Conservation (phyloP, 1,139 yeast genomes). For the Spathaspora jeffriesii region DNA sequence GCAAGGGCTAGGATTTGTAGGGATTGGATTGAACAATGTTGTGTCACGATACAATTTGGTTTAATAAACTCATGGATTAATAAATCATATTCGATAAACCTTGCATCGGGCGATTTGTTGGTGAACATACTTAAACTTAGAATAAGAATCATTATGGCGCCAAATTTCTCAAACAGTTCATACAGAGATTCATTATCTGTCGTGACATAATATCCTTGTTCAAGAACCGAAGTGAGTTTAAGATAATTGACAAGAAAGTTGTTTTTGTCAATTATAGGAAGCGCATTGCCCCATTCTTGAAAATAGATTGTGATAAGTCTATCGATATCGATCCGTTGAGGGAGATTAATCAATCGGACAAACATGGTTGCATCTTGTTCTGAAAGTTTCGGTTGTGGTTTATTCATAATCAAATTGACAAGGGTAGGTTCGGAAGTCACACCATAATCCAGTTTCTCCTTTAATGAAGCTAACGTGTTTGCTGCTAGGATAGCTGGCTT, state of each 20-base stretch:
- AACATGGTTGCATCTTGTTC: slow-evolving; percentile 42
- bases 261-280: slow-evolving; percentile 70
- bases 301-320: slow-evolving; percentile 62
- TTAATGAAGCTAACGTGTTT: slow-evolving; percentile 65
- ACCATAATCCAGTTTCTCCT: slow-evolving; percentile 33
- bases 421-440: slow-evolving; percentile 15
- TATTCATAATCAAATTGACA: slow-evolving; percentile 29
- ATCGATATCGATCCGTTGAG: slow-evolving; percentile 58
- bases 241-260: slow-evolving; percentile 62
- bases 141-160: slow-evolving; percentile 58
- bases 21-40: slow-evolving; percentile 65
- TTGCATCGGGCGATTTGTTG: slow-evolving; percentile 23
- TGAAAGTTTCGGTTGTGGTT: slow-evolving; percentile 17
- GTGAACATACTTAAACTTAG: slow-evolving; percentile 59
- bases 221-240: slow-evolving; percentile 44
- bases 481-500: slow-evolving; percentile 70
- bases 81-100: slow-evolving; percentile 49
- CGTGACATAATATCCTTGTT: slow-evolving; percentile 16
- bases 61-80: slow-evolving; percentile 55
- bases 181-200: slow-evolving; percentile 13
- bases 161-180: slow-evolving; percentile 55
- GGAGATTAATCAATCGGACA: slow-evolving; percentile 47
- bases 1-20: slow-evolving; percentile 72
- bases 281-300: slow-evolving; percentile 74
- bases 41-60: slow-evolving; percentile 51